Evolutionary conservation across 1,284 basidiomycete species (phyloP).

Genomic region (Boletellus deceptivus): DNA sequence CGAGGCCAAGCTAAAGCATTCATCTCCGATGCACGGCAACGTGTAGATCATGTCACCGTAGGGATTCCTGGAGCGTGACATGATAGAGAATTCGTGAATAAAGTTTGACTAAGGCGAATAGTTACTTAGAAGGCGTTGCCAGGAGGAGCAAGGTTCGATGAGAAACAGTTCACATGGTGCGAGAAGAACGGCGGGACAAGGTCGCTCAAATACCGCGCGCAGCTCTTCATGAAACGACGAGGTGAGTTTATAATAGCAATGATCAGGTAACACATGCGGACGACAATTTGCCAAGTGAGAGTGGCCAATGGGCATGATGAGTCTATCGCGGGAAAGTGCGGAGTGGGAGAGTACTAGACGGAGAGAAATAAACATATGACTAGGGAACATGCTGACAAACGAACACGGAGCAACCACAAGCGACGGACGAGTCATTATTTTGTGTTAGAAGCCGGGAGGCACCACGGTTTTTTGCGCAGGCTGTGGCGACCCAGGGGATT

Average conservation of each 20-base stretch:
- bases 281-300: slow-evolving; percentile 10
- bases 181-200: slow-evolving; percentile 9
- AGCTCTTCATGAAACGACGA: slow-evolving; percentile 18
- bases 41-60: slow-evolving; percentile 21
- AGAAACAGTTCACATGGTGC: slow-evolving; percentile 21
- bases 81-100: slow-evolving; percentile 25
- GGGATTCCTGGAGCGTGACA: slow-evolving; percentile 12
- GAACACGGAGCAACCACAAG: not conserved
- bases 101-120: slow-evolving; percentile 19
- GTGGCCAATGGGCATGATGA: slow-evolving; percentile 6
- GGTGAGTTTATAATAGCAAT: slow-evolving; percentile 31
- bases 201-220: slow-evolving; percentile 29
- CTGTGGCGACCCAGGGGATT: slow-evolving; percentile 41
- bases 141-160: slow-evolving; percentile 21
- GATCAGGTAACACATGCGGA: slow-evolving; percentile 27
- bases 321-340: slow-evolving; percentile 12
- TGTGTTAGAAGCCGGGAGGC: slow-evolving; percentile 67
- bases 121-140: slow-evolving; percentile 30
- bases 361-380: slow-evolving; percentile 9
- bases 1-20: slow-evolving; percentile 23
- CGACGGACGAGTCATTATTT: slow-evolving; percentile 2
- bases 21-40: slow-evolving; percentile 25
- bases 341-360: slow-evolving; percentile 15
- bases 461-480: slow-evolving; percentile 64
- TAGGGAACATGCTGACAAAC: slow-evolving; percentile 3